phyloP scores from a whole-genome alignment of 2,329 filamentous ascomycete genomes.

The Lasiodiplodia citricola region DNA sequence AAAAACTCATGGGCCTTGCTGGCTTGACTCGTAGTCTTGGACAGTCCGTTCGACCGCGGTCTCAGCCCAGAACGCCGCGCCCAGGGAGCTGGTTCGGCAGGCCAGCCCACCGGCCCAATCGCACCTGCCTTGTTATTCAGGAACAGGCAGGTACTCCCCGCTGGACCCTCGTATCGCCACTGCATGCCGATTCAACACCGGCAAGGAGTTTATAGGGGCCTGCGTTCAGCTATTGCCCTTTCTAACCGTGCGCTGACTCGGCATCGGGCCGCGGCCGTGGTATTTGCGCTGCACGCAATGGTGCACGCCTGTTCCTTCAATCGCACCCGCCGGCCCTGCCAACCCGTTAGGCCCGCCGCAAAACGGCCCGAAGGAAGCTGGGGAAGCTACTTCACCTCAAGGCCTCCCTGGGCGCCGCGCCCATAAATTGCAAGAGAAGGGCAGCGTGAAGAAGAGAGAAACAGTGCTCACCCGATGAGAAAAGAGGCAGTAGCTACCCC shows the following conservation, averaged over 20 bases:
- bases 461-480: neutral
- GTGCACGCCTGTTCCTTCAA: neutral
- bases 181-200: neutral
- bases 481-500: neutral
- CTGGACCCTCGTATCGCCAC: neutral
- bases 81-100: constrained; percentile 1
- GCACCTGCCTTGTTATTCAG: neutral
- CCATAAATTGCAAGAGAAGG: neutral
- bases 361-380: neutral
- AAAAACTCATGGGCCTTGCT: neutral
- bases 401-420: neutral
- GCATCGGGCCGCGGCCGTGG: constrained; percentile 3
- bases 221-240: neutral
- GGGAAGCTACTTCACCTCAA: neutral
- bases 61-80: constrained; percentile 6
- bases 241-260: constrained; percentile 11
- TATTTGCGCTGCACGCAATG: neutral
- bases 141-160: constrained; percentile 16
- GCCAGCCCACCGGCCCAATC: neutral
- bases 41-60: neutral
- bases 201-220: neutral
- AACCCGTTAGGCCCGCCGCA: neutral
- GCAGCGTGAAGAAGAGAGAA: neutral
- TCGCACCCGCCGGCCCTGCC: neutral
- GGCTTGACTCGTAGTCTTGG: neutral